A percentile compares a stretch with the other conserved stretches of the same genome.
These are phyloP conservation scores for Euryodendron excelsum DNA, from an alignment of 148 eudicot genomes.

Conservation along the genomic window DNA sequence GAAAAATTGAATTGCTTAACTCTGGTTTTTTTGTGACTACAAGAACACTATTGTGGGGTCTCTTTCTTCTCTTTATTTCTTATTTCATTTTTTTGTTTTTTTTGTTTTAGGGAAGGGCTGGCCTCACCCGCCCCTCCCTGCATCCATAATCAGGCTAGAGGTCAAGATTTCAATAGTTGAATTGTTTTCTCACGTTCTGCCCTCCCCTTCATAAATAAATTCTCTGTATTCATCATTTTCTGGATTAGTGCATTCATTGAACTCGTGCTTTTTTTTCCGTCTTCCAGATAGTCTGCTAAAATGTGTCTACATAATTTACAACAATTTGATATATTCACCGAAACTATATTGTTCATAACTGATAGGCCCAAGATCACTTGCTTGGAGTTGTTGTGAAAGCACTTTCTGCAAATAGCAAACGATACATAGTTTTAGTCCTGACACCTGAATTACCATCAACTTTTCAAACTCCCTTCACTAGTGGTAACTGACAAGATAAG, in stretches of 20 bases:
- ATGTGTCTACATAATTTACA: neutral
- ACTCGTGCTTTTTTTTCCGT: neutral
- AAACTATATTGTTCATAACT: constrained; percentile 20
- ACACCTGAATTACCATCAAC: constrained; percentile 66
- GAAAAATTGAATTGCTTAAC: too few relatives aligned
- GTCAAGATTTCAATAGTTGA: neutral
- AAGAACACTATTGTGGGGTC: too few relatives aligned
- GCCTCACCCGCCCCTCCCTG: too few relatives aligned
- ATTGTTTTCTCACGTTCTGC: neutral
- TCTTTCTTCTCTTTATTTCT: too few relatives aligned
- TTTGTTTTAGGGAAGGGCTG: too few relatives aligned
- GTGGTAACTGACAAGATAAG: constrained; percentile 34
- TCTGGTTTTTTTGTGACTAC: too few relatives aligned
- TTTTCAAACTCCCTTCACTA: constrained; percentile 35
- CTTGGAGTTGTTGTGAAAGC: constrained; percentile 80
- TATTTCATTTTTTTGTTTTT: too few relatives aligned
- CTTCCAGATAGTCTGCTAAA: neutral
- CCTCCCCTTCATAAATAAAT: neutral
- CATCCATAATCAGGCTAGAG: neutral
- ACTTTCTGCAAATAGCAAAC: constrained; percentile 53
- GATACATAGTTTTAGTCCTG: constrained; percentile 65
- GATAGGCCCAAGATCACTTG: constrained; percentile 82
- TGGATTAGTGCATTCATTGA: neutral
- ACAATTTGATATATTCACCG: too few relatives aligned
- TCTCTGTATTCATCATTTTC: neutral